Evolutionary conservation across 768 basidiomycete genomes (phyloP).

Genomic region (Hericium erinaceus): DNA sequence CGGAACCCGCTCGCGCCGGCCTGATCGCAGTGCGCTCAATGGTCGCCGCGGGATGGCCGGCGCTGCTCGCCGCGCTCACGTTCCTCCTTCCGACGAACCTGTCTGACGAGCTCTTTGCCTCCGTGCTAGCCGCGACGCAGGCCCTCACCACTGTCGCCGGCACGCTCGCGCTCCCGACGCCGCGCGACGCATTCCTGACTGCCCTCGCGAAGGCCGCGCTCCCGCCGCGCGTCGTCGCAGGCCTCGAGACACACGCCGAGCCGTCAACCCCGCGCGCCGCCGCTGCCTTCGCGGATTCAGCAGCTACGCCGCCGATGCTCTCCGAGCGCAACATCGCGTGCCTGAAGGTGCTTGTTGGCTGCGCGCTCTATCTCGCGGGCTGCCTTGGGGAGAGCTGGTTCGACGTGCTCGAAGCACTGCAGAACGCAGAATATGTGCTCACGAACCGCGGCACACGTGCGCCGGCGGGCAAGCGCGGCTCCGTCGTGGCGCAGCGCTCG

Average conservation of each 20-base stretch:
- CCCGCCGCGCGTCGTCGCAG: constrained; percentile 82
- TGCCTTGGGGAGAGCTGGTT: constrained; percentile 91
- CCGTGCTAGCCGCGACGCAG: constrained; percentile 74
- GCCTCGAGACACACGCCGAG: constrained; percentile 54
- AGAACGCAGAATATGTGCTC: constrained; percentile 92
- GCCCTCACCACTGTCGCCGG: constrained; percentile 83
- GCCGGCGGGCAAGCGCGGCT: constrained; percentile 10
- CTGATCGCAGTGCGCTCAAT: constrained; percentile 63
- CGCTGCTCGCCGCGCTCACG: constrained; percentile 80
- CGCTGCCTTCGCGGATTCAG: constrained; percentile 34
- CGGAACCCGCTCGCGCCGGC: constrained; percentile 45
- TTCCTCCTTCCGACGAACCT: constrained; percentile 87
- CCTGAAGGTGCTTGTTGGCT: constrained; percentile 70
- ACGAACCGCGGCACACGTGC: constrained; percentile 40
- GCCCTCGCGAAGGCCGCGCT: constrained; percentile 87
- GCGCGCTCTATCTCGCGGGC: constrained; percentile 74
- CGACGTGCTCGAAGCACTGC: constrained; percentile 78
- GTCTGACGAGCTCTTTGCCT: constrained; percentile 85
- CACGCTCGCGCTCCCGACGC: constrained; percentile 77
- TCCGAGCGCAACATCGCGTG: constrained; percentile 90
- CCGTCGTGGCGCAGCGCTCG: constrained; percentile 6
- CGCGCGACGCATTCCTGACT: constrained; percentile 88
- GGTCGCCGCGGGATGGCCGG: constrained; percentile 87
- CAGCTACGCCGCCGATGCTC: constrained; percentile 57
- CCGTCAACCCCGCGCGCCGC: constrained; percentile 52